Evolutionary conservation across 1,284 basidiomycete species (phyloP), one percentile per base, ranked within the genome.

Genomic region (Abortiporus biennis): DNA sequence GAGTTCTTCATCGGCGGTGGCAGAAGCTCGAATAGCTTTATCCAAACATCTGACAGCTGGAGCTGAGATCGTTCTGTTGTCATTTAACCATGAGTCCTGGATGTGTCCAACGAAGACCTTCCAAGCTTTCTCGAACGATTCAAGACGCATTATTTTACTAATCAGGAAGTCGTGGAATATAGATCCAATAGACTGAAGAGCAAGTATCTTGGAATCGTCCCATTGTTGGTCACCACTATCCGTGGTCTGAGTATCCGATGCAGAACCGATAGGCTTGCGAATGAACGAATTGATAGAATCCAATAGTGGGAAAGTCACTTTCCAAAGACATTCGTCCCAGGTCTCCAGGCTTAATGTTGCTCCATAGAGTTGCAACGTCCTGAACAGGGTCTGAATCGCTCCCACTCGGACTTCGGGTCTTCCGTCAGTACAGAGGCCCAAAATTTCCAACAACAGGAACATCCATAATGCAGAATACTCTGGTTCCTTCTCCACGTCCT

Each of bases 331-430:
- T 41, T 88, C 76, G 38, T 87, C 79, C 96, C 95, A 99, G 0
- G 87, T 88, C 3, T 78, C 76, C 17, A 76, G 57, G 50, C 81
- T 83, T 36, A 98, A 69, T 2, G 84, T 86, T 8, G 80, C 78
- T 3, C 93, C 94, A 58, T 98, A 98, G 15, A 97, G 74, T 60
- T 95, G 91, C 62, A 98, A 77, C 0, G 92, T 92, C 33, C 93
- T 76, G 68, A 97, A 99, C 42, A 99, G 65, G 2, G 93, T 97
- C 61, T 96, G 92, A 45, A 98, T 94, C 2, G 94, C 92, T 2
- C 92, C 91, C 48, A 88, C 85, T 11, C 94, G 79, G 1, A 96
- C 92, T 57, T 98, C 93, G 21, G 85, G 79, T 19, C 94, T 75
- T 0, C 74, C 57, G 57, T 96, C 95, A 2, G 80, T 78, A 48